Conservation (phyloP, 75 land plant genomes). For the Isoetes taiwanensis region DNA sequence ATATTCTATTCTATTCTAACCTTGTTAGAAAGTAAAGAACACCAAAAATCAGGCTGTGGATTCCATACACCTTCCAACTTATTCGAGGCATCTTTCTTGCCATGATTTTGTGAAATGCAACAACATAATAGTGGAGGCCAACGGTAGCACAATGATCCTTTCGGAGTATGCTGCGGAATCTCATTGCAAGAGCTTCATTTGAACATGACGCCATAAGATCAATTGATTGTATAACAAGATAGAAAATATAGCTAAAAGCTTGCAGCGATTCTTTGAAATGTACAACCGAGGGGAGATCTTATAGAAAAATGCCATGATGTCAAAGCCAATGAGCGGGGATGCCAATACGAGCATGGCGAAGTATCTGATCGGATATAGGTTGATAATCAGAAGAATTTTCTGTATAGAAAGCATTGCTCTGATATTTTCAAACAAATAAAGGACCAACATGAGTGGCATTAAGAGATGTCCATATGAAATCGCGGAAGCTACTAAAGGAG, state of each 20-base stretch:
- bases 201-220: conserved; percentile 39
- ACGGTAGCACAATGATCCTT: conserved; percentile 36
- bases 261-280: conserved; percentile 47
- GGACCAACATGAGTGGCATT: conserved; percentile 46
- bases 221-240: conserved; percentile 37
- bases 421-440: conserved; percentile 36
- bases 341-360: conserved; percentile 51
- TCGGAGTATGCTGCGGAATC: conserved; percentile 36
- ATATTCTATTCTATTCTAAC: too few relatives aligned
- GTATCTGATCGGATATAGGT: conserved; percentile 58
- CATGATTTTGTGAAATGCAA: conserved; percentile 59
- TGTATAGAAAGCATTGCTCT: conserved; percentile 43
- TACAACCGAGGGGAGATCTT: conserved; percentile 39
- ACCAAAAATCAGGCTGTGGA: too few relatives aligned
- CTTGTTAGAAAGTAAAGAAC: too few relatives aligned
- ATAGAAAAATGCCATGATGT: conserved; percentile 64
- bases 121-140: conserved; percentile 60
- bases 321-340: conserved; percentile 42
- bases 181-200: conserved; percentile 15
- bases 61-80: conserved; percentile 52
- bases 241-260: conserved; percentile 44
- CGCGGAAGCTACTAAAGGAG: conserved; percentile 41
- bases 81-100: conserved; percentile 46
- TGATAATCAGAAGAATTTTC: conserved; percentile 47
- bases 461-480: conserved; percentile 37